Conservation (phyloP, 2,329 filamentous ascomycete species). For the Zymoseptoria crescenta region DNA sequence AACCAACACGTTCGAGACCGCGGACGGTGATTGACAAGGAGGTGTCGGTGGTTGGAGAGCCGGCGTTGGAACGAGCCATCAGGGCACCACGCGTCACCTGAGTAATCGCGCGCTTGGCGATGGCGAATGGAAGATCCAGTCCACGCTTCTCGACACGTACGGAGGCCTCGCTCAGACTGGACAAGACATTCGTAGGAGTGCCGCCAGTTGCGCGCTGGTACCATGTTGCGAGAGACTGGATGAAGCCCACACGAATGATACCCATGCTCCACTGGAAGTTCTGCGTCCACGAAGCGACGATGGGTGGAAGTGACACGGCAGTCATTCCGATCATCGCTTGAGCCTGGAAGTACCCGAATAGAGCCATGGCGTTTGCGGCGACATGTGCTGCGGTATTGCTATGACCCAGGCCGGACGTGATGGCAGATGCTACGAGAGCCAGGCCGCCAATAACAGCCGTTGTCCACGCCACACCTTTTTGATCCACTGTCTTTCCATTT, state of each 20-base stretch:
- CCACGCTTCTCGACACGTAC: constrained; percentile 72
- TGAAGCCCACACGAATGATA: constrained; percentile 78
- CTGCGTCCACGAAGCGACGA: constrained; percentile 88
- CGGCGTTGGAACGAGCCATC: constrained; percentile 21
- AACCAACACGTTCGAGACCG: constrained; percentile 84
- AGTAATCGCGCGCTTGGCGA: constrained; percentile 48
- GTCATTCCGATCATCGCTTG: constrained; percentile 87
- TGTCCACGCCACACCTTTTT: constrained; percentile 80
- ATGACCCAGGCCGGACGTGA: constrained; percentile 84
- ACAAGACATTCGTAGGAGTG: constrained; percentile 69
- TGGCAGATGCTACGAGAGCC: constrained; percentile 73
- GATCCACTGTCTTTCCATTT: constrained; percentile 86
- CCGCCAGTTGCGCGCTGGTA: constrained; percentile 91
- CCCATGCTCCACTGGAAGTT: constrained; percentile 99
- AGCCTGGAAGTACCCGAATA: constrained; percentile 90
- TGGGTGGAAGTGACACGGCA: constrained; percentile 71
- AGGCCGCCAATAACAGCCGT: constrained; percentile 82
- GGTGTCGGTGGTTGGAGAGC: constrained; percentile 24
- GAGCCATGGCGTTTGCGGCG: constrained; percentile 84
- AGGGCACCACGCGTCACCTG: constrained; percentile 38
- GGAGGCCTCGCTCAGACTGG: constrained; percentile 64
- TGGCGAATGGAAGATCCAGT: constrained; percentile 36
- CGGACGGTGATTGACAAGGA: constrained; percentile 49
- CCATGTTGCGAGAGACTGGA: constrained; percentile 87
- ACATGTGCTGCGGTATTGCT: constrained; percentile 92